Evolutionary conservation across 345 rosid species (phyloP).

Genomic region (Pugionium cornutum): DNA sequence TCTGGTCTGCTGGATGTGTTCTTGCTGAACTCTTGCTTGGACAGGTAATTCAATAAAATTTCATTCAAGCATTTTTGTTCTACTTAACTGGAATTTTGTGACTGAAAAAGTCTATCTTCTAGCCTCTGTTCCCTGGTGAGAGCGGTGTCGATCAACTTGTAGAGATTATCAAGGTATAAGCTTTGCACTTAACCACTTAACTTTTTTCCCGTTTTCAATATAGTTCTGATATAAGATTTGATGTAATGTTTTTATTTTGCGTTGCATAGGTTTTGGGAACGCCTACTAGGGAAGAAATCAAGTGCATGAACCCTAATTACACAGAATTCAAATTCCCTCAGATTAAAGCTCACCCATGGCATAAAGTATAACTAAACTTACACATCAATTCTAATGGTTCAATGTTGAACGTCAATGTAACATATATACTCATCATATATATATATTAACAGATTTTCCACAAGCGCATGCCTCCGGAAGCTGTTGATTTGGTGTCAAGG

Average conservation of each 20-base stretch:
- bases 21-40: slow-evolving; percentile 92
- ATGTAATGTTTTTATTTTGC: slow-evolving; percentile 12
- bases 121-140: slow-evolving; percentile 97
- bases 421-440: slow-evolving; percentile 8
- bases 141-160: slow-evolving; percentile 98
- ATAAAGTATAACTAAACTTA: slow-evolving; percentile 59
- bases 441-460: slow-evolving; percentile 67
- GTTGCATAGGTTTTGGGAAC: slow-evolving; percentile 79
- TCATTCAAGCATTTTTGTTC: slow-evolving; percentile 4
- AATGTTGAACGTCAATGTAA: too few species aligned
- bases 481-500: slow-evolving; percentile 95
- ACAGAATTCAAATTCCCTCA: slow-evolving; percentile 96
- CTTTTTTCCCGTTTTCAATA: neutral
- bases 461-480: slow-evolving; percentile 96
- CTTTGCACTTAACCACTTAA: neutral
- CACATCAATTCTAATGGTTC: slow-evolving; percentile 3
- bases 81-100: slow-evolving; percentile 9
- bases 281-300: slow-evolving; percentile 97
- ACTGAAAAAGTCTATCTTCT: slow-evolving; percentile 10
- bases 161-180: slow-evolving; percentile 87
- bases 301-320: slow-evolving; percentile 98
- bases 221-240: neutral
- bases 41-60: slow-evolving; percentile 51
- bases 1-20: slow-evolving; percentile 99
- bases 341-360: slow-evolving; percentile 99